A percentile compares a stretch with the other conserved stretches of the same genome.
These are phyloP conservation scores for Turritis glabra DNA, from an alignment of 345 rosid genomes.

Conservation along the genomic window DNA sequence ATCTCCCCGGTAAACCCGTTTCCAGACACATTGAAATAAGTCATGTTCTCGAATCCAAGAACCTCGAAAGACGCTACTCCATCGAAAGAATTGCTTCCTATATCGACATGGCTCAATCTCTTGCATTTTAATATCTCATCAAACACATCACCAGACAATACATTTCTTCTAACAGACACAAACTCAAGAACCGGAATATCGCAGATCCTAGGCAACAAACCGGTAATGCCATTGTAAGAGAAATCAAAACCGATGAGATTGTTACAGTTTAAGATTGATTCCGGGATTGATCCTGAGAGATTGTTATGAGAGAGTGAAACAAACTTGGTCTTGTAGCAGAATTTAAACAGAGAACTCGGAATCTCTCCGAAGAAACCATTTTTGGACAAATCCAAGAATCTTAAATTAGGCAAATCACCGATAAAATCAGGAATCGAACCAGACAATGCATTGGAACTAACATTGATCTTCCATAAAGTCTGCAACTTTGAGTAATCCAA, in stretches of 20 bases:
- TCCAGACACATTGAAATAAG: conserved; percentile 68
- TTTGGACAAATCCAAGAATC: conserved; percentile 89
- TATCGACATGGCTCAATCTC: conserved; percentile 64
- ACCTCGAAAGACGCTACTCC: conserved; percentile 71
- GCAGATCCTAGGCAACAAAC: conserved; percentile 61
- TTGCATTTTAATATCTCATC: conserved; percentile 58
- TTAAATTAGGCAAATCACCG: conserved; percentile 71
- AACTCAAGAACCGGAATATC: conserved; percentile 57
- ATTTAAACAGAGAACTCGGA: conserved; percentile 64
- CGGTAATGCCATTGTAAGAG: conserved; percentile 70
- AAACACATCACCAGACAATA: conserved; percentile 60
- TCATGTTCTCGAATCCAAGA: conserved; percentile 59
- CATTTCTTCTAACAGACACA: conserved; percentile 67
- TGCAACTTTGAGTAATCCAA: conserved; percentile 58
- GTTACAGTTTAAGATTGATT: conserved; percentile 63
- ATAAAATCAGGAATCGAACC: conserved; percentile 87
- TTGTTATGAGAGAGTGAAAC: conserved; percentile 74
- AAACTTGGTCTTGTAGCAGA: conserved; percentile 76
- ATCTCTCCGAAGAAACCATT: conserved; percentile 68
- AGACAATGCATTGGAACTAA: conserved; percentile 89
- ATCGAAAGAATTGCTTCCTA: conserved; percentile 66
- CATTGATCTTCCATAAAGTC: conserved; percentile 87
- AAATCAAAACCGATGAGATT: conserved; percentile 83
- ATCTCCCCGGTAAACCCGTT: conserved; percentile 61
- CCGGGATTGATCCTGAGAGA: conserved; percentile 75